Evolutionary conservation across 345 rosid species (phyloP), one percentile per base, ranked within the genome.

Genomic region (Theobroma cacao): DNA sequence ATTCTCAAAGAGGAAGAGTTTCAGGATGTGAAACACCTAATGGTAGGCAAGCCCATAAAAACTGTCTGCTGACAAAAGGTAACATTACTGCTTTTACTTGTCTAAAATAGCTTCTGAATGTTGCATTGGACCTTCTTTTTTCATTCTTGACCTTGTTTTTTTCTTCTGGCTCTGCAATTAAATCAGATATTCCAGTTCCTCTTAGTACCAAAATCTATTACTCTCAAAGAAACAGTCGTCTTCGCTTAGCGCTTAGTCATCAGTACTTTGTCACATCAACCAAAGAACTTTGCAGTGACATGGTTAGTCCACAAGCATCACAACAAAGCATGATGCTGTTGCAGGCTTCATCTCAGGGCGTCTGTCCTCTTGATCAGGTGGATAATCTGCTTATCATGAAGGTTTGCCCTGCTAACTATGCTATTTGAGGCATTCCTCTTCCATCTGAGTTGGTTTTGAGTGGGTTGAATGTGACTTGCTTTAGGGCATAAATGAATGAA

Each of bases 191-290:
- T 65, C 89, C 90, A 12, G 79, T 13, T 50, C 92, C 92, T 43
- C 87, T 89, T 77, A 83, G 90, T 58, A 80, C 88, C 81, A 89
- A 89, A 78, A 75, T 86, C 28, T 89, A 89, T 78, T 87, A 85
- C 85, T 86, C 92, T 68, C 90, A 87, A 64, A 86, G 88, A 68
- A 87, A 72, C 80, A 82, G 73, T 64, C 85, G 72, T 68, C 82
- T 87, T 34, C 85, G 89, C 36, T 72, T 82, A 45, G 78, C 85
- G 38, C 59, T 89, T 75, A 81, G 80, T 31, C 75, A 75, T 47
- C 74, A 81, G 79, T 83, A 80, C 67, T 80, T 71, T 14, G 72
- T 63, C 26, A 61, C 84, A 78, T 80, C 80, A 24, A 38, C 77
- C 33, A 63, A 83, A 60, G 82, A 77, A 79, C 34, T 14, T n/a